Conservation (phyloP, 1,284 basidiomycete genomes). For the Tremellales sp. region DNA sequence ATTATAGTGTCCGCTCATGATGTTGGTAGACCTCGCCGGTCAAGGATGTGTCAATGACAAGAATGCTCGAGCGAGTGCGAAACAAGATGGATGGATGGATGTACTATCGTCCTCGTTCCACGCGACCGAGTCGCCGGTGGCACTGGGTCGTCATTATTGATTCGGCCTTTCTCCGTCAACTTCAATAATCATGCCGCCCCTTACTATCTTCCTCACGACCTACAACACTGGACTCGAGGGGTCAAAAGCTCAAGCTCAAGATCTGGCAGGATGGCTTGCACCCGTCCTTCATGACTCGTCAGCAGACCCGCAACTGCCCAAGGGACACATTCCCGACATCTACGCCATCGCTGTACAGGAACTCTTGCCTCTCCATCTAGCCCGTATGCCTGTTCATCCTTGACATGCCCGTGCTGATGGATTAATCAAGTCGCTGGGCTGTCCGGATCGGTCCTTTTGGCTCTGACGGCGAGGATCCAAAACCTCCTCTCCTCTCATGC, state of each 20-base stretch:
- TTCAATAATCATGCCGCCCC: slow-evolving; percentile 27
- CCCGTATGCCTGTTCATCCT: slow-evolving; percentile 20
- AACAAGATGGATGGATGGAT: neutral
- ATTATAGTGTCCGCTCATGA: slow-evolving; percentile 66
- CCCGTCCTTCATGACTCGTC: slow-evolving; percentile 39
- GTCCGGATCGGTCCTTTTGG: slow-evolving; percentile 29
- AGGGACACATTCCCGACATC: slow-evolving; percentile 58
- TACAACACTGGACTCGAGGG: slow-evolving; percentile 49
- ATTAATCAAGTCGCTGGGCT: slow-evolving; percentile 36
- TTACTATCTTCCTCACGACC: slow-evolving; percentile 48
- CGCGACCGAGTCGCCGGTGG: neutral
- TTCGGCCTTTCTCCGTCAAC: neutral
- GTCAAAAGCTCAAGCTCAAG: slow-evolving; percentile 42
- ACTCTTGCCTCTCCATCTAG: slow-evolving; percentile 60
- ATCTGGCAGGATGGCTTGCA: slow-evolving; percentile 47
- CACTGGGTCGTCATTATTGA: neutral
- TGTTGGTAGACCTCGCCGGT: slow-evolving; percentile 2
- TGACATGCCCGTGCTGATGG: neutral
- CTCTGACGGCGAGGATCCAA: slow-evolving; percentile 39
- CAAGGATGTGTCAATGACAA: no score
- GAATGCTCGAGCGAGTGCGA: neutral
- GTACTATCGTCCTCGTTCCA: neutral
- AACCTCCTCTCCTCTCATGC: slow-evolving; percentile 44
- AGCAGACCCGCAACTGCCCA: slow-evolving; percentile 18
- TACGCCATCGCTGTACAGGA: slow-evolving; percentile 96